Evolutionary conservation across 2,329 filamentous ascomycete species (phyloP).

Genomic region (Botrytis deweyae): DNA sequence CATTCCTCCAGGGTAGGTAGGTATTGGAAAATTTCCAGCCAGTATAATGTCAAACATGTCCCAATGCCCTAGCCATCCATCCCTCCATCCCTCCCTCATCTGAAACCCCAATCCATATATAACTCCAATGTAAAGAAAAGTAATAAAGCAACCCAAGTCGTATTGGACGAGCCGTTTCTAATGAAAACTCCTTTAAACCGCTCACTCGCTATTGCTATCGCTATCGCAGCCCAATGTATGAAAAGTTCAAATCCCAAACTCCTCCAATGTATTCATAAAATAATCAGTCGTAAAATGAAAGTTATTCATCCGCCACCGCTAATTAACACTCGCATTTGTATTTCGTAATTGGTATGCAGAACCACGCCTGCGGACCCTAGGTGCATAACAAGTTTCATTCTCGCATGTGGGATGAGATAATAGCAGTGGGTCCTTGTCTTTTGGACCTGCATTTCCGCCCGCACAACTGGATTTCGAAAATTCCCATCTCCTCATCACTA

Average conservation of each 20-base stretch:
- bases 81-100: neutral
- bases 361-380: slow-evolving; percentile 16
- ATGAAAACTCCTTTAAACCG: slow-evolving; percentile 9
- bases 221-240: neutral
- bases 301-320: slow-evolving; percentile 1
- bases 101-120: slow-evolving; percentile 1
- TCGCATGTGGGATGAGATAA: slow-evolving; percentile 13
- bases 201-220: neutral
- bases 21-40: neutral
- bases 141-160: slow-evolving; percentile 3
- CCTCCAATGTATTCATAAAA: slow-evolving; percentile 10
- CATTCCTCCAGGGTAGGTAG: slow-evolving; percentile 1
- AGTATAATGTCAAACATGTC: neutral
- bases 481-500: slow-evolving; percentile 2
- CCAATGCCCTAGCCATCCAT: neutral
- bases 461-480: slow-evolving; percentile 8
- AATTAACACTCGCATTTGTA: neutral
- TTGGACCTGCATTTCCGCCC: slow-evolving; percentile 12
- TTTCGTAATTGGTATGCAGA: slow-evolving; percentile 16
- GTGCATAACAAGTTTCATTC: slow-evolving; percentile 16
- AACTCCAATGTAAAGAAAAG: neutral
- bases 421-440: slow-evolving; percentile 6
- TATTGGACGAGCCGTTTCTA: slow-evolving; percentile 11
- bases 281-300: slow-evolving; percentile 1
- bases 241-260: slow-evolving; percentile 10